Evolutionary conservation across 345 rosid genomes (phyloP).

Genomic region (Eucalyptus viminalis): DNA sequence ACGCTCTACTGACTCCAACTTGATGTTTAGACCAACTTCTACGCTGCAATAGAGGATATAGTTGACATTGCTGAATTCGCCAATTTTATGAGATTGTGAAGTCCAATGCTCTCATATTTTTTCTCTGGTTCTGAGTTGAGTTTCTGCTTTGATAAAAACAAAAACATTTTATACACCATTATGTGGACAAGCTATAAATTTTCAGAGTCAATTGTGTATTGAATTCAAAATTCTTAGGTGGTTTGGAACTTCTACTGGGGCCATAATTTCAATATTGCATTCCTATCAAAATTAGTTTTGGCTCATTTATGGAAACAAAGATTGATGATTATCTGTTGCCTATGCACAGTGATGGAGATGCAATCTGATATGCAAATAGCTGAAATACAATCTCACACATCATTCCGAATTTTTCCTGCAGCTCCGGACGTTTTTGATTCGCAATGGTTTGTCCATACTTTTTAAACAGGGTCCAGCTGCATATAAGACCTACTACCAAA

Average conservation of each 20-base stretch:
- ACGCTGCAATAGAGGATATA: background rate
- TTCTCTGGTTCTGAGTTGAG: background rate
- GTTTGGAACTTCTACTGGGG: background rate
- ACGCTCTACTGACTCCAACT: background rate
- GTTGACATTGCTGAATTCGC: background rate
- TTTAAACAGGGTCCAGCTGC: slow-evolving; percentile 86
- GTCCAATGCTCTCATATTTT: background rate
- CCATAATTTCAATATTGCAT: background rate
- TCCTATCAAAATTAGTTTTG: background rate
- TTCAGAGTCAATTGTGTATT: background rate
- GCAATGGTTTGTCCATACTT: slow-evolving; percentile 78
- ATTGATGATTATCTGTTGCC: background rate
- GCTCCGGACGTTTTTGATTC: slow-evolving; percentile 92
- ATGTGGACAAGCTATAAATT: background rate
- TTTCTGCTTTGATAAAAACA: background rate
- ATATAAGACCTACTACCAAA: slow-evolving; percentile 63
- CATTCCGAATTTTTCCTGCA: slow-evolving; percentile 4
- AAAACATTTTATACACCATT: background rate
- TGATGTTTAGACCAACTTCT: background rate
- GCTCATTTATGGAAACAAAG: background rate
- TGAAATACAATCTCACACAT: background rate
- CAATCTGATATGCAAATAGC: background rate
- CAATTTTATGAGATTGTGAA: background rate
- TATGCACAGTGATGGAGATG: background rate
- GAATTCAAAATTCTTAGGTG: background rate